Percentiles rank a stretch among this genome's conserved stretches.
These are phyloP conservation scores for Rhodamnia rubescens DNA, from an alignment of 345 rosid genomes.

Conservation along the genomic window DNA sequence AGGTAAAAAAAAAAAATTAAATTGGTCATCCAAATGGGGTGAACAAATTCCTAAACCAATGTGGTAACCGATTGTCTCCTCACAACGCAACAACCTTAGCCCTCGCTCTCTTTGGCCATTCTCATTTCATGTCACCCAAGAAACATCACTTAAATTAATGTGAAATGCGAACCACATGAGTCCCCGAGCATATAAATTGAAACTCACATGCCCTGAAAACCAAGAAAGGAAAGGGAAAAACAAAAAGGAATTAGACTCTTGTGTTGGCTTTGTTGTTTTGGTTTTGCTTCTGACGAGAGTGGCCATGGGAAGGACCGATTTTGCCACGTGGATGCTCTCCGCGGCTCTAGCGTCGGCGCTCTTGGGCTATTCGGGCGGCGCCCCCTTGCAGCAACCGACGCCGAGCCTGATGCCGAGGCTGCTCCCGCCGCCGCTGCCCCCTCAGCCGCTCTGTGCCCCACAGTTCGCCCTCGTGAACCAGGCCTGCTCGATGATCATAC, in stretches of 20 bases:
- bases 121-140: neutral
- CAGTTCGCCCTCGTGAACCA: constrained; percentile 58
- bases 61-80: neutral
- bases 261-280: neutral
- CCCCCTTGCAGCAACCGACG: neutral
- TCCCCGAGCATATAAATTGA: neutral
- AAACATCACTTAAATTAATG: neutral
- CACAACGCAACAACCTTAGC: neutral
- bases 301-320: constrained; percentile 8
- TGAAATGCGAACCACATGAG: neutral
- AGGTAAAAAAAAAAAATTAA: neutral
- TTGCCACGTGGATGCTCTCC: neutral
- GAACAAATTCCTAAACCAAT: fast-evolving
- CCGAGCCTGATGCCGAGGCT: neutral
- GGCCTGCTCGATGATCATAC: constrained; percentile 43
- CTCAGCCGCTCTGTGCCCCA: constrained; percentile 51
- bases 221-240: neutral
- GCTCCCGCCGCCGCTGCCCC: constrained; percentile 1
- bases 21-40: neutral
- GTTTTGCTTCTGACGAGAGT: neutral
- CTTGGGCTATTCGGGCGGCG: neutral
- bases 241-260: neutral
- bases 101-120: neutral
- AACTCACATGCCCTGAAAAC: neutral
- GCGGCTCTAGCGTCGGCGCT: neutral